Evolutionary conservation across 306 rosid species (phyloP).

Genomic region (Pachyrhizus erosus): DNA sequence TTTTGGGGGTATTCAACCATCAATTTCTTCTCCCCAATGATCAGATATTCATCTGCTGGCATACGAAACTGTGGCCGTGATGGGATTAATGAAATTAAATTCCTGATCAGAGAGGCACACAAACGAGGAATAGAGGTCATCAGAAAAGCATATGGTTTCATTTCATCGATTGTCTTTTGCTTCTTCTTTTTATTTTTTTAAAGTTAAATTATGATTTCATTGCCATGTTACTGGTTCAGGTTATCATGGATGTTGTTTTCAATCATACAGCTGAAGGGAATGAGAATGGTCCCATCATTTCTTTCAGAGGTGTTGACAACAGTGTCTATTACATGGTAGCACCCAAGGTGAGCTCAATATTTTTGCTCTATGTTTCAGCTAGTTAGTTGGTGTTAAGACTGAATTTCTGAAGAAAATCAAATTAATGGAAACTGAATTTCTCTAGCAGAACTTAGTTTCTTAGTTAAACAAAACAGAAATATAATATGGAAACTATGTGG

Average conservation of each 20-base stretch:
- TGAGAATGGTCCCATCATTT: constrained; percentile 87
- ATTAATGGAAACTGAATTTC: background rate
- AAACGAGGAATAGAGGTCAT: constrained; percentile 94
- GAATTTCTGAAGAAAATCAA: background rate
- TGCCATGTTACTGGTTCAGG: constrained; percentile 62
- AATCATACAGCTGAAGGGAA: constrained; percentile 99
- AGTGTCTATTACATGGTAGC: constrained; percentile 90
- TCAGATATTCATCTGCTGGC: constrained; percentile 88
- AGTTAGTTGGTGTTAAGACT: constrained; percentile 10
- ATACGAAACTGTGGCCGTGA: constrained; percentile 76
- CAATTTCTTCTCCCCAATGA: constrained; percentile 94
- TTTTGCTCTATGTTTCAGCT: constrained; percentile 34
- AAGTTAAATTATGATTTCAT: constrained; percentile 30
- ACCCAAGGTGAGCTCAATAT: constrained; percentile 71
- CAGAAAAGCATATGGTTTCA: constrained; percentile 26
- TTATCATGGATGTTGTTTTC: constrained; percentile 96
- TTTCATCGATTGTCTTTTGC: background rate
- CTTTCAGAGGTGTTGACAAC: constrained; percentile 95
- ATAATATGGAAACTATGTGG: background rate
- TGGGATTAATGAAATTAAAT: constrained; percentile 82
- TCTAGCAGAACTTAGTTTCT: background rate
- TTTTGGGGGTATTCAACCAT: constrained; percentile 99
- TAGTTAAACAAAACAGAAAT: background rate
- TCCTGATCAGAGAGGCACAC: constrained; percentile 90
- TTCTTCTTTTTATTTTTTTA: background rate